Evolutionary conservation across 164 flowering plant genomes (phyloP).

Genomic region (Paratinospora sagittata): DNA sequence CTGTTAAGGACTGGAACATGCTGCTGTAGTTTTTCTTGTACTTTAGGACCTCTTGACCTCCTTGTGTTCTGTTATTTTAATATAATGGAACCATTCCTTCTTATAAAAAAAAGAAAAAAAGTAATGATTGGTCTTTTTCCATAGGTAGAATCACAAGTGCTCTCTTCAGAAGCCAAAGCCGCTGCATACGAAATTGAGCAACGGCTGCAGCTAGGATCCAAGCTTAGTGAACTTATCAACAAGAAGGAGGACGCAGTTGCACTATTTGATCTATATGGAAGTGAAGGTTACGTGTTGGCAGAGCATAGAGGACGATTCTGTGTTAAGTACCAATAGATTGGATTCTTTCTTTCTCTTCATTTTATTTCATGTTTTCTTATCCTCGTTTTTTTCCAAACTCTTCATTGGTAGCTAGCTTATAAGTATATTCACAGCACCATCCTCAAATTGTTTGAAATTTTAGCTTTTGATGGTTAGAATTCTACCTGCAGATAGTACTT

Average conservation of each 20-base stretch:
- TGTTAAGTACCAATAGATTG: constrained; percentile 40
- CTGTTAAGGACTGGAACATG: no score
- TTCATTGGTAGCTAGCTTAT: no score
- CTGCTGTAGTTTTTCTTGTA: not conserved
- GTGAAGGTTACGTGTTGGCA: constrained; percentile 70
- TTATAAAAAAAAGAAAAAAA: no score
- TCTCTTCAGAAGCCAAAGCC: constrained; percentile 69
- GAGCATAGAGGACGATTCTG: constrained; percentile 66
- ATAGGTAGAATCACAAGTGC: constrained; percentile 38
- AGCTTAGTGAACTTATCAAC: constrained; percentile 59
- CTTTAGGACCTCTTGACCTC: no score
- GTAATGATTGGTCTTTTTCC: no score
- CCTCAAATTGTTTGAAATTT: not conserved
- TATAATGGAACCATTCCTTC: not conserved
- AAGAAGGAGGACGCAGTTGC: constrained; percentile 65
- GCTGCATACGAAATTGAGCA: constrained; percentile 73
- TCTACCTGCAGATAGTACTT: constrained; percentile 58
- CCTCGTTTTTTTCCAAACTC: not conserved
- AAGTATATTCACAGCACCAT: no score
- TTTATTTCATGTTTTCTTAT: not conserved
- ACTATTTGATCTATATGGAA: constrained; percentile 54
- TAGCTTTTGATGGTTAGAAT: not conserved
- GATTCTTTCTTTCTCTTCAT: not conserved
- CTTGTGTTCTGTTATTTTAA: no score
- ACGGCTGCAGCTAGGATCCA: constrained; percentile 70